phyloP scores from a whole-genome alignment of 306 rosid species.

The Fragaria nilgerrensis region DNA sequence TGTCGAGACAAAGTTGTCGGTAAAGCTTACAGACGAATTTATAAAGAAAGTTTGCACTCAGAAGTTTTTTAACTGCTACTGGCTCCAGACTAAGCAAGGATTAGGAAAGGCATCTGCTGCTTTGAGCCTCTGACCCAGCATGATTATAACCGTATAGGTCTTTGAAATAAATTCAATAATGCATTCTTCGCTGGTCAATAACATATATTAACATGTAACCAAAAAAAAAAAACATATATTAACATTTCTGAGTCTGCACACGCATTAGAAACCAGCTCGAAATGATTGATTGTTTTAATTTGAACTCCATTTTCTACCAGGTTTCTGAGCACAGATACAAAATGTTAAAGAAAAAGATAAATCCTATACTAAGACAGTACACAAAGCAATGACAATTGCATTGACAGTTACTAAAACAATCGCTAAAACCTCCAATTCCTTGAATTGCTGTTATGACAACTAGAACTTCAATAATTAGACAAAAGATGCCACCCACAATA shows the following conservation, averaged over 20 bases:
- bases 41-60: background rate
- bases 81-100: background rate
- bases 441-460: slow-evolving; percentile 24
- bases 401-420: slow-evolving; percentile 15
- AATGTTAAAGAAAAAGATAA: slow-evolving; percentile 36
- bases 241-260: background rate
- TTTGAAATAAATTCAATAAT: background rate
- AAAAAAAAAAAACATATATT: background rate
- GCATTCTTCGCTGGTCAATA: background rate
- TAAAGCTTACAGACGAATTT: background rate
- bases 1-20: background rate
- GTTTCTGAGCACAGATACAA: slow-evolving; percentile 26
- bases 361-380: slow-evolving; percentile 29
- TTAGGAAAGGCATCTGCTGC: background rate
- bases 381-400: slow-evolving; percentile 23
- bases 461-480: slow-evolving; percentile 32
- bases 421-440: slow-evolving; percentile 14
- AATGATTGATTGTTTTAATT: background rate
- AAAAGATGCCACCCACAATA: slow-evolving; percentile 34
- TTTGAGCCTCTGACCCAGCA: background rate
- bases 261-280: background rate
- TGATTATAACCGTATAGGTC: background rate
- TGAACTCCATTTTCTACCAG: slow-evolving; percentile 19
- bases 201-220: background rate
- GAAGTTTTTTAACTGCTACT: background rate